Base-by-base conservation (phyloP, 768 basidiomycete species). In the Naganishia randhawae region DNA sequence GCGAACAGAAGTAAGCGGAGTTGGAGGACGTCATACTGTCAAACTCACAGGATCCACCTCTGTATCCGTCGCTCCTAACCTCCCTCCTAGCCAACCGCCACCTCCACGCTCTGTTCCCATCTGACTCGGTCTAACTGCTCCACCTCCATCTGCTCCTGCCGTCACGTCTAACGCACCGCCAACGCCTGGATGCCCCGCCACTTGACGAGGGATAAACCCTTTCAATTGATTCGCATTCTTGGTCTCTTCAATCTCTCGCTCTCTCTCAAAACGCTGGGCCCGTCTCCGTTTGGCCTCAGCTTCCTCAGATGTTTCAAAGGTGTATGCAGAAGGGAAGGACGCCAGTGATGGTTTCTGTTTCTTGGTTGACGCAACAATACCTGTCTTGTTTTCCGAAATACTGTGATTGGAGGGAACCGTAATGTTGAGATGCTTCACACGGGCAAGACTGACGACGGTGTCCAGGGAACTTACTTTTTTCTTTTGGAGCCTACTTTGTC, bases 181-280 rank as follows among this genome's bases (percentile, higher is more conserved):
- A n/a, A 90, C 89, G 68, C 87, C 85, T 76, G 88, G 85, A 52
- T 48, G 33, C 13, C 50, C 48, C n/a, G 32, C 41, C 22, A 52
- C 64, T 50, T 63, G 50, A 42, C 62, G 65, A 14, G 73, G 45
- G 37, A 61, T 65, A 14, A 73, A 72, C 16, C 42, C 57, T 65
- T 69, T 13, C 52, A 54, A 25, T 50, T 41, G 41, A 8, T 45
- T 57, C 50, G 37, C 45, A 25, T 55, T 53, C 65, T 72, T 69
- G 65, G 67, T 37, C n/a, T 39, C 50, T 78, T 93, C 92, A 66
- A 92, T 82, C 69, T 91, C 89, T 75, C 91, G 90, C 81, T 94
- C 92, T 68, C 91, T 86, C 75, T 90, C 88, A 76, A 99, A 98
- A 65, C 96, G 87, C 76, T 88, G 86, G 35, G 92, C 93, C 72